phyloP scores from a whole-genome alignment of 306 rosid genomes.

The Prunus fruticosa region DNA sequence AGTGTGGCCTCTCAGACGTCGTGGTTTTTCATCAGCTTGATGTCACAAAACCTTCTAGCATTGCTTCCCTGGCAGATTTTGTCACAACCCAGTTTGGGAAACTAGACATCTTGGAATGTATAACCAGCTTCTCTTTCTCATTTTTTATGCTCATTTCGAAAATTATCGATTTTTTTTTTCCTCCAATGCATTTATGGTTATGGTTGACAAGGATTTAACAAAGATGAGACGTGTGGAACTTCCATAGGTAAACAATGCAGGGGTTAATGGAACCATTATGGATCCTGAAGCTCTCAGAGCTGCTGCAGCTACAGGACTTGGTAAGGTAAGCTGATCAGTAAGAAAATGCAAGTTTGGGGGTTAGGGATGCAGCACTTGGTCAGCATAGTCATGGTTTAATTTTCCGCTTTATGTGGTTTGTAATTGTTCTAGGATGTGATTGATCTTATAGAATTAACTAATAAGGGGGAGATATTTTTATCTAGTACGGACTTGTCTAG shows the following conservation, averaged over 20 bases:
- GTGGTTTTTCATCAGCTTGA: constrained; percentile 20
- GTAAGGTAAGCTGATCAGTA: neutral
- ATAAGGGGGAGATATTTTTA: too few species aligned
- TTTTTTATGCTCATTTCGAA: neutral
- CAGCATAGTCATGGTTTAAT: too few species aligned
- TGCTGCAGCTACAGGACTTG: neutral
- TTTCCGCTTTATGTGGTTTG: too few species aligned
- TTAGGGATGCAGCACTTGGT: too few species aligned
- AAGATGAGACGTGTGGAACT: neutral
- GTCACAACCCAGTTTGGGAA: constrained; percentile 27
- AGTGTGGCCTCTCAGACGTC: neutral
- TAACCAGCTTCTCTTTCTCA: neutral
- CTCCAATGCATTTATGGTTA: neutral
- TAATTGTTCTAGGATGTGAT: too few species aligned
- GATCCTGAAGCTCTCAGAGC: neutral
- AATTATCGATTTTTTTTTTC: neutral
- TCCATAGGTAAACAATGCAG: constrained; percentile 22
- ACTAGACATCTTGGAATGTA: constrained; percentile 34
- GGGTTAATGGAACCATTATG: neutral
- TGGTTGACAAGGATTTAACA: neutral
- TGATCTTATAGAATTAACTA: too few species aligned
- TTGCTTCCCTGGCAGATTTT: constrained; percentile 20
- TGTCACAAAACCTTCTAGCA: constrained; percentile 22
- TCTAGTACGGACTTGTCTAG: too few species aligned
- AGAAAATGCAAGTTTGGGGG: too few species aligned